Evolutionary conservation across 495 filamentous ascomycete genomes (phyloP).

Genomic region (Penicillium argentinense): DNA sequence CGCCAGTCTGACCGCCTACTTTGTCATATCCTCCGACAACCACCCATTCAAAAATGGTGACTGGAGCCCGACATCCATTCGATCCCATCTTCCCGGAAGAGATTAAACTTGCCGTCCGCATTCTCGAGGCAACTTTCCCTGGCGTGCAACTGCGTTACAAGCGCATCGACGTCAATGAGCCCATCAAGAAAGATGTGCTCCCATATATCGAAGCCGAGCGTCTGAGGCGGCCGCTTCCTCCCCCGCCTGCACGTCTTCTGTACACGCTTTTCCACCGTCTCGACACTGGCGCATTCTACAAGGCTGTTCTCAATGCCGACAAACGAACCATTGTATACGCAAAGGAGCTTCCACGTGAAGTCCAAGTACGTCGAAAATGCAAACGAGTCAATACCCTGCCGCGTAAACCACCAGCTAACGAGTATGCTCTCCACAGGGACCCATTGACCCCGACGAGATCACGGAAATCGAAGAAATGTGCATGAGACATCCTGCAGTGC

Average conservation of each 20-base stretch:
- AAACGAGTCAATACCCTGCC: not conserved
- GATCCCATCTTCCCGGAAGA: conserved; percentile 41
- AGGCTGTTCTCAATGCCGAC: conserved; percentile 38
- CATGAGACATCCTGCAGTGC: conserved; percentile 40
- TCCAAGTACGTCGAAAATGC: conserved; percentile 30
- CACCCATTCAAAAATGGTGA: conserved; percentile 15
- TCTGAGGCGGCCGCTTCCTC: conserved; percentile 31
- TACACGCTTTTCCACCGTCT: conserved; percentile 42
- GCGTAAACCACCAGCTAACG: conserved; percentile 3
- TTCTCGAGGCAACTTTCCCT: conserved; percentile 38
- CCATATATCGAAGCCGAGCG: conserved; percentile 42
- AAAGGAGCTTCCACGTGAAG: conserved; percentile 39
- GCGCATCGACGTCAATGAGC: conserved; percentile 41
- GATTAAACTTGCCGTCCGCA: conserved; percentile 38
- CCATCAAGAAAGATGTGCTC: conserved; percentile 38
- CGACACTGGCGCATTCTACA: conserved; percentile 40
- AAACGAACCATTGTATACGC: conserved; percentile 32
- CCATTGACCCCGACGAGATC: conserved; percentile 43
- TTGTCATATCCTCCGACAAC: not conserved
- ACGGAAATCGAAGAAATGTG: conserved; percentile 42
- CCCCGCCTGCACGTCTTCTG: conserved; percentile 34
- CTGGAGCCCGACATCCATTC: conserved; percentile 33
- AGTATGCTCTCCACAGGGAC: conserved; percentile 24
- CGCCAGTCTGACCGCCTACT: not conserved
- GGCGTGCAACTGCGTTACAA: conserved; percentile 37